phyloP scores from a whole-genome alignment of 2,329 filamentous ascomycete species.

The Ceratocystiopsis sp. region DNA sequence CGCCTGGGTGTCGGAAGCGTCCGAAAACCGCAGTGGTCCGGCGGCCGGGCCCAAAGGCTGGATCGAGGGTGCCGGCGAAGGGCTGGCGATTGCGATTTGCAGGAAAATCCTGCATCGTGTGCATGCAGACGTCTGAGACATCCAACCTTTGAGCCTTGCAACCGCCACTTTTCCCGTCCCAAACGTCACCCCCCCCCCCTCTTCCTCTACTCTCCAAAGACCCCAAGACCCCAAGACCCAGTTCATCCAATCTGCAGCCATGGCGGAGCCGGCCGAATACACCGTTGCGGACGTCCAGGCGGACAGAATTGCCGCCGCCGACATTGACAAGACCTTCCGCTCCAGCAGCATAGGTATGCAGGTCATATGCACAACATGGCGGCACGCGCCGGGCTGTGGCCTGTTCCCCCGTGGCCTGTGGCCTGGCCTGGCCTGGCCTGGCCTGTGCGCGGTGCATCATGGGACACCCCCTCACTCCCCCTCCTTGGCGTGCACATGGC shows the following conservation, averaged over 20 bases:
- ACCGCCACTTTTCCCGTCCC: background rate
- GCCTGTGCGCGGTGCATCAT: conserved; percentile 11
- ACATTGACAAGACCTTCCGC: conserved; percentile 45
- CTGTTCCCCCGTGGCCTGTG: no score
- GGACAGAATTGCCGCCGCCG: conserved; percentile 29
- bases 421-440: conserved; percentile 9
- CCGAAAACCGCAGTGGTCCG: background rate
- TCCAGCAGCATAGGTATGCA: conserved; percentile 41
- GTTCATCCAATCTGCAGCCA: background rate
- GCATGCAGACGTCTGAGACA: no score
- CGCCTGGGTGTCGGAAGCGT: conserved; percentile 4
- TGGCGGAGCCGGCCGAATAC: conserved; percentile 26
- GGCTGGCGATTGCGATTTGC: background rate
- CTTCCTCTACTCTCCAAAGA: background rate
- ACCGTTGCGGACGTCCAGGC: conserved; percentile 36
- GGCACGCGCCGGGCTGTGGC: no score
- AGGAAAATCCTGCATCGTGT: background rate
- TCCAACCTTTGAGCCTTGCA: background rate
- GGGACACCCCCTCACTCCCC: background rate
- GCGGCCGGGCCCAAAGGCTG: no score
- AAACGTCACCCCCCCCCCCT: background rate
- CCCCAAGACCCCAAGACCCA: background rate
- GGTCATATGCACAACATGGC: background rate
- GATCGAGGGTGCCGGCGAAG: conserved; percentile 3
- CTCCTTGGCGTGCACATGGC: background rate